Base-by-base conservation (phyloP, 2,329 filamentous ascomycete genomes). In the Penicillium sp. region DNA sequence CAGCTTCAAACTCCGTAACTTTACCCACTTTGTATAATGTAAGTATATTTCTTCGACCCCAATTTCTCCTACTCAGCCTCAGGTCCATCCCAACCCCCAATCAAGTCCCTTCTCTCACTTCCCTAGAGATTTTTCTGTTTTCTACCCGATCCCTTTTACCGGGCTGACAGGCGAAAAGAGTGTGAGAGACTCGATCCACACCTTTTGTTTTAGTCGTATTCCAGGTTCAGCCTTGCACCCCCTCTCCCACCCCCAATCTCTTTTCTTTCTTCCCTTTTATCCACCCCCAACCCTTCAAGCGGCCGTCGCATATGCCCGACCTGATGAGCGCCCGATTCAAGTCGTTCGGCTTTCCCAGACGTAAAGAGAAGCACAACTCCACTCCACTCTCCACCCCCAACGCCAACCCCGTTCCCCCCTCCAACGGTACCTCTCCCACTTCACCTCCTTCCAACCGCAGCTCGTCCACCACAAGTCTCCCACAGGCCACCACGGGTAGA, bases 291-390 rank as follows among this genome's bases (percentile, higher is more conserved):
- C 22, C 49, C 23, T 31, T 31, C 29, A 58, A 41, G 49, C 54
- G 59, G 54, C 64, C 47, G 60, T 66, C 59, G 63, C 64, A 67
- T 67, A 75, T 78, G 73, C 37, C 37, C 37, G 78, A 79, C 72
- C 73, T 75, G 69, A 81, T 81, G 77, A 81, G 73, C 73, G 77
- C 77, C 69, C 75, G 77, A 67, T 75, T 81, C 61, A 80, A 79
- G 71, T 75, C 73, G 64, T 73, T 80, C 67, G 74, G 71, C 69
- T 80, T 80, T 69, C 71, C 73, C 68, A 78, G 27, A 72, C 73
- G 76, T 68, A 78, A 77, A 62, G 81, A 81, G 66, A 81, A 79
- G 73, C 79, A 74, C 72, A 73, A 73, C 53, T 71, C 58, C 54
- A 65, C 55, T 20, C 31, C 50, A 35, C 42, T 33, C 20, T 6